Percentiles rank a stretch among this genome's conserved stretches.
Conservation (phyloP, 1,284 basidiomycete genomes). For the Phenoliferia sp. region DNA sequence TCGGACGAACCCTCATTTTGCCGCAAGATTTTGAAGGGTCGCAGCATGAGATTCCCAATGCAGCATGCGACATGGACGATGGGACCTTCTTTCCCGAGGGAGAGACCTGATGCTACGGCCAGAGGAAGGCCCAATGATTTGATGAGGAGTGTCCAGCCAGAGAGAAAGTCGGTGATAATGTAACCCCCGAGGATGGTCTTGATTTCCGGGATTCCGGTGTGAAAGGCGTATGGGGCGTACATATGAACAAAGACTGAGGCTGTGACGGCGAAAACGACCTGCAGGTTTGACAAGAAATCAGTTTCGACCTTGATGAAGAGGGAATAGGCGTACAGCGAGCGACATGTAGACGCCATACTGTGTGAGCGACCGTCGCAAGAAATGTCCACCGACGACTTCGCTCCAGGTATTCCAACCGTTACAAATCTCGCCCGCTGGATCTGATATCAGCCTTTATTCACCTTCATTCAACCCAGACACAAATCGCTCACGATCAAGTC, state of each 20-base stretch:
- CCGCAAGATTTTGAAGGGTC: constrained; percentile 74
- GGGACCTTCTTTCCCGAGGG: constrained; percentile 87
- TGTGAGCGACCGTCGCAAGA: constrained; percentile 21
- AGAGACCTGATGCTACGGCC: constrained; percentile 83
- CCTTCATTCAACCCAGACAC: background rate
- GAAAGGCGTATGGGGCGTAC: constrained; percentile 57
- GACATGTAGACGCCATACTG: constrained; percentile 69
- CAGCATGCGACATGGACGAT: constrained; percentile 96
- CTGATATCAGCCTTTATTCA: background rate
- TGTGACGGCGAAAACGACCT: constrained; percentile 65
- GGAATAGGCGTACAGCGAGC: constrained; percentile 60
- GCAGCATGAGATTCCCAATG: constrained; percentile 87
- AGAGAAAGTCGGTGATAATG: constrained; percentile 78
- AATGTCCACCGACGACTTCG: constrained; percentile 18
- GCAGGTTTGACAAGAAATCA: background rate
- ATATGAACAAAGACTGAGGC: constrained; percentile 59
- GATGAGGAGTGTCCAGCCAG: constrained; percentile 69
- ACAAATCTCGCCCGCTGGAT: constrained; percentile 63
- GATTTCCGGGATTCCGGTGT: constrained; percentile 93
- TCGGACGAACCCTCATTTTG: constrained; percentile 33
- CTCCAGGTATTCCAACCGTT: constrained; percentile 59
- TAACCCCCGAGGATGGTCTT: constrained; percentile 97
- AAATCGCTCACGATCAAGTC: constrained; percentile 58
- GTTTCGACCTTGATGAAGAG: background rate
- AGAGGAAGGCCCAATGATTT: constrained; percentile 85